Evolutionary conservation across 1,284 basidiomycete genomes (phyloP).

Genomic region (Nidula niveotomentosa): DNA sequence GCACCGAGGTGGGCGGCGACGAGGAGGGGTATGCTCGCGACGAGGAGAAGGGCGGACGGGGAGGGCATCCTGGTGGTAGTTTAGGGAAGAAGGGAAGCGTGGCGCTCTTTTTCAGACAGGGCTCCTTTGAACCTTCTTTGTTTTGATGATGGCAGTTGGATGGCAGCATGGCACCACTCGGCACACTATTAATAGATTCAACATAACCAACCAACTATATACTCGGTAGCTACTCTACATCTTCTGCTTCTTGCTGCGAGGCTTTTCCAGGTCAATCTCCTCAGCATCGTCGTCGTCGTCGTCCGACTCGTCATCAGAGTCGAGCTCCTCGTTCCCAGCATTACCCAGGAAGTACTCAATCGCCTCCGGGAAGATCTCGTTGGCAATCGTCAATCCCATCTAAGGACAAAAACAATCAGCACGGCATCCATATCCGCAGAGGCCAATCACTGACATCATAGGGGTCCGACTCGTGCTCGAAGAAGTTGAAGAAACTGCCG

Average conservation of each 20-base stretch:
- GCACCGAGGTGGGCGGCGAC: slow-evolving; percentile 21
- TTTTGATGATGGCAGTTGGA: not conserved
- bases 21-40: slow-evolving; percentile 22
- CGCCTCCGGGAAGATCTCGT: slow-evolving; percentile 76
- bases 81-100: slow-evolving; percentile 1
- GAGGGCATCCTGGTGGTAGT: slow-evolving; percentile 32
- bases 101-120: not conserved
- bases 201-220: too few relatives aligned
- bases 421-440: too few relatives aligned
- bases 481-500: slow-evolving; percentile 89
- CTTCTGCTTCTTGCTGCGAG: slow-evolving; percentile 69
- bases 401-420: slow-evolving; percentile 22
- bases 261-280: slow-evolving; percentile 83
- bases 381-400: slow-evolving; percentile 71
- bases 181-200: not conserved
- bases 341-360: slow-evolving; percentile 78
- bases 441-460: slow-evolving; percentile 56
- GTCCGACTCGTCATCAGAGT: slow-evolving; percentile 64
- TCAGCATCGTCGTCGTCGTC: slow-evolving; percentile 73
- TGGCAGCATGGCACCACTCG: not conserved
- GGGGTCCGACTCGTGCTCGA: slow-evolving; percentile 65
- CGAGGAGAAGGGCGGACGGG: slow-evolving; percentile 28
- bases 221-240: slow-evolving; percentile 34
- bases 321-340: slow-evolving; percentile 52
- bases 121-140: not conserved